Base-by-base conservation (phyloP, 2,329 filamentous ascomycete species). In the Aurifilum marmelostoma region DNA sequence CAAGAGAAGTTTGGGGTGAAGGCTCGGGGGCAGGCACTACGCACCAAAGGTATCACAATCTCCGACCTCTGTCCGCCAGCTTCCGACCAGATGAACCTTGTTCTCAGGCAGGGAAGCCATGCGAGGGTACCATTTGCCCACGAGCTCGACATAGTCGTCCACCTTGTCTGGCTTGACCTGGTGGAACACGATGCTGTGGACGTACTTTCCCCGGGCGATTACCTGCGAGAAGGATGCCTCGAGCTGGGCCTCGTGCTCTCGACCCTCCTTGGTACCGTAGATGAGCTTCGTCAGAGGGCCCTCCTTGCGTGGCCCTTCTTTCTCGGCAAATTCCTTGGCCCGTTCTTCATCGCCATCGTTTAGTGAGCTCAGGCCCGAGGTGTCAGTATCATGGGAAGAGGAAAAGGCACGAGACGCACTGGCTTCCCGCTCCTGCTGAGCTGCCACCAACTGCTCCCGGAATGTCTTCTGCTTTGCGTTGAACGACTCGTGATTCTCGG, bases 181-280 rank as follows among this genome's bases (percentile, higher is more conserved):
- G 83, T 99, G 96, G 77, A 97, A 93, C 69, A 97, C 94, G 79
- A 99, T 97, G 61, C 94, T 97, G 81, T 99, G 96, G 67, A 99
- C 94, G 77, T 99, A 99, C 83, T 99, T 99, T 77, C 96, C 96
- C 73, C 96, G 88, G 32, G 96, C 96, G 60, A 99, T 85, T 59
- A 98, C 92, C 80, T 97, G 94, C 65, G 82, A 97, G 83, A 98
- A 99, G 78, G 92, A 97, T 69, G 94, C 90, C 83, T 98, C 94
- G 77, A 99, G 95, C 82, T 98, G 95, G 73, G 92, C 92, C 77
- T 99, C 96, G 79, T 97, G 88, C 82, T 97, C 92, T 71, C 94
- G 90, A 41, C 94, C 96, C 81, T 98, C 95, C 77, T 96, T 94
- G 18, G 96, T 99, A 76, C 96, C 96, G 81, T 99, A 98, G 78